phyloP scores from a whole-genome alignment of 495 filamentous ascomycete genomes.

The Xylaria scruposa region DNA sequence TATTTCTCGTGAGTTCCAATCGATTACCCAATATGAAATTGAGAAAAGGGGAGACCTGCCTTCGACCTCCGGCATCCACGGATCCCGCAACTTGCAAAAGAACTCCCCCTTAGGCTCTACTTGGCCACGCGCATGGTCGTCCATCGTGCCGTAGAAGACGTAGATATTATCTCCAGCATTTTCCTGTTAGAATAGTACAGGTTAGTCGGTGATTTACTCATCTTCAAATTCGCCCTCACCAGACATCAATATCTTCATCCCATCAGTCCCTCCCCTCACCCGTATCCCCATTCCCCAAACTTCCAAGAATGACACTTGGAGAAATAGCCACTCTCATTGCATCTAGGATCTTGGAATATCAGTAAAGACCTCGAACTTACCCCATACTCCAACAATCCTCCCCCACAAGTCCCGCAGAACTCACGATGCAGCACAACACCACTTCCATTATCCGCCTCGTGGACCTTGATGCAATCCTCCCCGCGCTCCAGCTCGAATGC shows the following conservation, averaged over 20 bases:
- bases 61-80: slow-evolving; percentile 69
- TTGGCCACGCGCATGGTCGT: slow-evolving; percentile 55
- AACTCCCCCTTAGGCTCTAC: slow-evolving; percentile 74
- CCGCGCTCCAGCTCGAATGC: slow-evolving; percentile 46
- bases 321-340: too few relatives aligned
- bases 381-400: slow-evolving; percentile 68
- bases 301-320: neutral
- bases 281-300: neutral
- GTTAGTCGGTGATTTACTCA: slow-evolving; percentile 25
- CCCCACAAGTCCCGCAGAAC: slow-evolving; percentile 69
- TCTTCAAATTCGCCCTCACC: neutral
- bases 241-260: neutral
- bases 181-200: slow-evolving; percentile 44
- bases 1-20: neutral
- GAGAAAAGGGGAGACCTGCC: slow-evolving; percentile 46
- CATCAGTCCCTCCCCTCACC: too few relatives aligned
- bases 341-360: too few relatives aligned
- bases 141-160: slow-evolving; percentile 68
- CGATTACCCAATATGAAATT: neutral
- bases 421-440: slow-evolving; percentile 63
- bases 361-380: too few relatives aligned
- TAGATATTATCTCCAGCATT: slow-evolving; percentile 66
- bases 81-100: slow-evolving; percentile 63
- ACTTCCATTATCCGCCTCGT: slow-evolving; percentile 64
- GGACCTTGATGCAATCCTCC: slow-evolving; percentile 51